Evolutionary conservation across 1,139 yeast genomes (phyloP).

Genomic region (Arxiozyma slooffiae): DNA sequence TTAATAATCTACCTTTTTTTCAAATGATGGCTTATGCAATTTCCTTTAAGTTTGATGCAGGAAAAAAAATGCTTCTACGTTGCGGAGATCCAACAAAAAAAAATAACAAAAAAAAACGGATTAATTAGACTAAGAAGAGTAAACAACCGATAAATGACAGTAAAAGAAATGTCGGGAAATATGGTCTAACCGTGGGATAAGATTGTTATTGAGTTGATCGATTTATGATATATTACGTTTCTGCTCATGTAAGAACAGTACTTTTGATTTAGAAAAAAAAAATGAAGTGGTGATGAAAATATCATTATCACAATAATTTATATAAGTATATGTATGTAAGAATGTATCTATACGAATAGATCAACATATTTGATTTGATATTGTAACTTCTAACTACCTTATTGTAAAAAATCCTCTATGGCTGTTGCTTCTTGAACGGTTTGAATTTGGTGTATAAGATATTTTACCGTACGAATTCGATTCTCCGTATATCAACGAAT

Average conservation of each 20-base stretch:
- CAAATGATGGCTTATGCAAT: neutral
- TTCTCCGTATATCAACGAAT: conserved; percentile 42
- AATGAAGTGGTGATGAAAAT: neutral
- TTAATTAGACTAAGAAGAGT: too few relatives aligned
- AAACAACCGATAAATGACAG: neutral
- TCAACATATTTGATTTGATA: neutral
- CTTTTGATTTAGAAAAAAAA: neutral
- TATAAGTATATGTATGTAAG: neutral
- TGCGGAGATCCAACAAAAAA: neutral
- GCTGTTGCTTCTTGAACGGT: conserved; percentile 34
- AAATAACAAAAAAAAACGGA: too few relatives aligned
- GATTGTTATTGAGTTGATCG: too few relatives aligned
- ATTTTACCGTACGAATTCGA: conserved; percentile 54
- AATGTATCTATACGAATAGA: too few relatives aligned
- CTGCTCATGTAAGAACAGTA: neutral
- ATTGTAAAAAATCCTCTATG: conserved; percentile 34
- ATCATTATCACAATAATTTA: too few relatives aligned
- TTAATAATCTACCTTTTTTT: neutral
- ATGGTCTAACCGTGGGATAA: neutral
- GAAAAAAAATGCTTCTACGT: too few relatives aligned
- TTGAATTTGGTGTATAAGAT: conserved; percentile 47
- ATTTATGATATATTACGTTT: neutral
- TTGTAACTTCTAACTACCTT: conserved; percentile 19
- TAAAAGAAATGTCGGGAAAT: too few relatives aligned
- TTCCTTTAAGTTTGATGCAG: too few relatives aligned